These are phyloP conservation scores for Hemileccinum impolitum DNA, from an alignment of 768 basidiomycete species.

Conservation along the genomic window DNA sequence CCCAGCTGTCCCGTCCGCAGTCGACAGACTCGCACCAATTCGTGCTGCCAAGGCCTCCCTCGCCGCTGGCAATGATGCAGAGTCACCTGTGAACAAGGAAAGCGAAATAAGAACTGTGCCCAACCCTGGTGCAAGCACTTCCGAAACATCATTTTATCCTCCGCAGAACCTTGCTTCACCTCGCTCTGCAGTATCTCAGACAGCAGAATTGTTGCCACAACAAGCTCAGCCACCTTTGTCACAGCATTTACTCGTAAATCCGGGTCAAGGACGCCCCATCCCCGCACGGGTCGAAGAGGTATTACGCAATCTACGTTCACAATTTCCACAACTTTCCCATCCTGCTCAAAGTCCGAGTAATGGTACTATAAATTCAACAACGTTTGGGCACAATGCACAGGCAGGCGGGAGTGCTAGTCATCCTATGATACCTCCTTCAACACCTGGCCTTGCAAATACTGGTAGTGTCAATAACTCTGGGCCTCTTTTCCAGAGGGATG, in stretches of 20 bases:
- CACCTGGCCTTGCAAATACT: neutral
- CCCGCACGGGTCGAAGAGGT: slow-evolving; percentile 10
- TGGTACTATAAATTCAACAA: neutral
- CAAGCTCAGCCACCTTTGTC: neutral
- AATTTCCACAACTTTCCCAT: slow-evolving; percentile 10
- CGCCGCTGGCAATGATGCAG: slow-evolving; percentile 1
- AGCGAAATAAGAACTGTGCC: neutral
- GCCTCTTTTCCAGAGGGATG: slow-evolving; percentile 1
- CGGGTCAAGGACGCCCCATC: slow-evolving; percentile 2
- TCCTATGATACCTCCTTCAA: neutral
- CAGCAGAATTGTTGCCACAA: neutral
- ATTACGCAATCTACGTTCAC: slow-evolving; percentile 15
- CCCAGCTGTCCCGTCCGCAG: neutral
- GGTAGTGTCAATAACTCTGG: neutral
- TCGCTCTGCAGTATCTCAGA: neutral
- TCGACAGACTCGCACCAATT: slow-evolving; percentile 32
- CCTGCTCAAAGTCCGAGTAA: slow-evolving; percentile 1
- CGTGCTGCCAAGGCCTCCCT: slow-evolving; percentile 32
- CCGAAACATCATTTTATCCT: neutral
- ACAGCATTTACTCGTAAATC: neutral
- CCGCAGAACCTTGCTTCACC: neutral
- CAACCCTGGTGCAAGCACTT: neutral
- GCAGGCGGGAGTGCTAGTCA: neutral
- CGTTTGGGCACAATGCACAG: neutral
- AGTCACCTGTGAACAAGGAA: slow-evolving; percentile 7